Conservation (phyloP, 2,329 filamentous ascomycete genomes). For the Incumbomyces lentus region DNA sequence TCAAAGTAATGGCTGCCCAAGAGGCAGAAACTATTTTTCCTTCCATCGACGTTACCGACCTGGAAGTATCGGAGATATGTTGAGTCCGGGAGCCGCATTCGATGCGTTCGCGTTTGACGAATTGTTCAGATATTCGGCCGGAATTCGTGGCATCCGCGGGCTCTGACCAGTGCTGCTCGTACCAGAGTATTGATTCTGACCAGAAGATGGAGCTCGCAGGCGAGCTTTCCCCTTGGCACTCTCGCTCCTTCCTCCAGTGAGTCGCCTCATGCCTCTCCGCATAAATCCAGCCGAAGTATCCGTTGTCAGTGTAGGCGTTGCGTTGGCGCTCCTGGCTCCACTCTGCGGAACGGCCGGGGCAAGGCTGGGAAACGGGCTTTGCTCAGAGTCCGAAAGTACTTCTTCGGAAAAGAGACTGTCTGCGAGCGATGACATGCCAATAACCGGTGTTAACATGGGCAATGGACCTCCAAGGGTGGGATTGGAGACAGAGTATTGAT, state of each 20-base stretch:
- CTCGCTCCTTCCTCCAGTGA: slow-evolving; percentile 34
- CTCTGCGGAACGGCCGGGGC: slow-evolving; percentile 20
- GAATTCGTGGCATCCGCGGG: slow-evolving; percentile 38
- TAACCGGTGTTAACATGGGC: slow-evolving; percentile 9
- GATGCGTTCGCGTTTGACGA: not conserved
- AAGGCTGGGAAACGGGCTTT: slow-evolving; percentile 39
- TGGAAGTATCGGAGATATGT: not conserved
- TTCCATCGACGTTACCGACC: not conserved
- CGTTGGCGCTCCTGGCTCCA: slow-evolving; percentile 4
- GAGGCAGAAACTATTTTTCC: no score
- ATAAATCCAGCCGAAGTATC: slow-evolving; percentile 31
- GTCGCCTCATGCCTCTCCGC: slow-evolving; percentile 37
- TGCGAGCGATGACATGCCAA: slow-evolving; percentile 11
- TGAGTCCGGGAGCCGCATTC: not conserved
- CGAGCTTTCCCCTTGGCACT: slow-evolving; percentile 36
- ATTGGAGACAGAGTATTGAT: slow-evolving; percentile 31
- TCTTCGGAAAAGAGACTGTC: slow-evolving; percentile 50
- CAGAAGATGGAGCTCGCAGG: slow-evolving; percentile 27
- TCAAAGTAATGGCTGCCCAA: no score
- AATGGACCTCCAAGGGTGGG: slow-evolving; percentile 15
- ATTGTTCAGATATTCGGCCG: slow-evolving; percentile 33
- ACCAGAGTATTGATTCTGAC: slow-evolving; percentile 7
- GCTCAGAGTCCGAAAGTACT: slow-evolving; percentile 71
- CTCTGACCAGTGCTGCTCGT: slow-evolving; percentile 23
- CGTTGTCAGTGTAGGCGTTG: slow-evolving; percentile 22